Percentiles rank a stretch among this genome's conserved stretches.
These are phyloP conservation scores for Neopestalotiopsis sp. DNA, from an alignment of 2,329 filamentous ascomycete species.

Conservation along the genomic window DNA sequence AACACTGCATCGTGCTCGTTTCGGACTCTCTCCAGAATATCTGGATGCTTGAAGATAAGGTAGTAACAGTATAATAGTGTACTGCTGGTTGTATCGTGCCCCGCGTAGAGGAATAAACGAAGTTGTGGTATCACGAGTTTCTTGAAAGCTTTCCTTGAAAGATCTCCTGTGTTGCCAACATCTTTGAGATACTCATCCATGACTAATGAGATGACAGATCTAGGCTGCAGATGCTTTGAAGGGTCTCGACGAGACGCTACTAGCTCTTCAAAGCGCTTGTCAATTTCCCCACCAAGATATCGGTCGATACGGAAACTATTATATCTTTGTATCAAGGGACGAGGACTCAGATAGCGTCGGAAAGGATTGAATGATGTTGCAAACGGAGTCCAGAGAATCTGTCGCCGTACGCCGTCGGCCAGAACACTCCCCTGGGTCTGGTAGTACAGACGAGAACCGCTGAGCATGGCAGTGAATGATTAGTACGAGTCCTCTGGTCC, in stretches of 20 bases:
- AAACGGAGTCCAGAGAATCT: conserved; percentile 27
- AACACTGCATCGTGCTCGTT: conserved; percentile 43
- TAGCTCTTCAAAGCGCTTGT: conserved; percentile 26
- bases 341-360: conserved; percentile 23
- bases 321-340: conserved; percentile 27
- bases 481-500: not conserved
- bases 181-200: conserved; percentile 27
- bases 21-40: conserved; percentile 34
- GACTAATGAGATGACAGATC: conserved; percentile 26
- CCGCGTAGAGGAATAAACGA: conserved; percentile 53
- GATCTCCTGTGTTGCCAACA: conserved; percentile 8
- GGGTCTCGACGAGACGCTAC: not conserved
- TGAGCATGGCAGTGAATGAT: conserved; percentile 5
- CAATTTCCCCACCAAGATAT: conserved; percentile 26
- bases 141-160: conserved; percentile 22
- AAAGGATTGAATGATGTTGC: conserved; percentile 27
- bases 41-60: conserved; percentile 37
- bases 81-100: conserved; percentile 68
- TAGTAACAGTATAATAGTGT: conserved; percentile 55
- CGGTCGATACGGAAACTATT: conserved; percentile 26
- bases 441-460: conserved; percentile 29
- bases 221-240: conserved; percentile 11
- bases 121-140: conserved; percentile 24
- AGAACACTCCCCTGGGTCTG: conserved; percentile 26
- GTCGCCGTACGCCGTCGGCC: conserved; percentile 24